Evolutionary conservation across 495 filamentous ascomycete genomes (phyloP), one percentile per base, ranked within the genome.

Genomic region (Lepidopterella palustris): DNA sequence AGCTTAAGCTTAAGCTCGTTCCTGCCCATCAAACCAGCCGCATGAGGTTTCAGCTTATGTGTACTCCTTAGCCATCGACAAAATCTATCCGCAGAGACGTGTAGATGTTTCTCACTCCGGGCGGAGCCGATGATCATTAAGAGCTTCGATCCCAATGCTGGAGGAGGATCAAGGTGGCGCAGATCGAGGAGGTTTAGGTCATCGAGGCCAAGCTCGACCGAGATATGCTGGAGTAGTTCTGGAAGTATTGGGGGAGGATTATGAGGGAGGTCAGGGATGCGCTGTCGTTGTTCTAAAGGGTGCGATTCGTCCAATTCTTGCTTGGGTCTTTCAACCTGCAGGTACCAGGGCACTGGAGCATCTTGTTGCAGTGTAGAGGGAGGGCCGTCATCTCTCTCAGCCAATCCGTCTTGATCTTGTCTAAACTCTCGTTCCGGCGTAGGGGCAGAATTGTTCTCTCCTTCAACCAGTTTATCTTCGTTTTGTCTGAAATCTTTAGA

Each of bases 111-210:
- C 65, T 96, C 89, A 60, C 89, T 92, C 49, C 95, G 85, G 21
- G 92, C 90, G 18, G 90, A 95, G n/a, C 89, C 92, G 61, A 97
- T 77, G 35, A 97, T 71, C 93, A 97, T 97, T 28, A 98, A 78
- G 35, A 96, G 80, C 67, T 90, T 87, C 15, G 89, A 81, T 6
- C 93, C 93, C 32, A 97, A 78, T 0, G 91, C 90, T 1, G 93
- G 83, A 0, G 93, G 87, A 0, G 89, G 91, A 66, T 96, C 88
- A 48, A 96, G 76, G 21, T 80, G 74, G 53, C 93, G 89, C 21
- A 97, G 79, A 70, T 98, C 93, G 52, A 92, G 74, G 10, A 98
- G 63, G 5, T 74, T 76, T 54, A 98, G 74, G 45, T 87, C 77
- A 70, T 95, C 88, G 45, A 98, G 77, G 47, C 93, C 93, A 26